Base-by-base conservation (phyloP, 1,284 basidiomycete species). In the Ganoderma lingzhi region DNA sequence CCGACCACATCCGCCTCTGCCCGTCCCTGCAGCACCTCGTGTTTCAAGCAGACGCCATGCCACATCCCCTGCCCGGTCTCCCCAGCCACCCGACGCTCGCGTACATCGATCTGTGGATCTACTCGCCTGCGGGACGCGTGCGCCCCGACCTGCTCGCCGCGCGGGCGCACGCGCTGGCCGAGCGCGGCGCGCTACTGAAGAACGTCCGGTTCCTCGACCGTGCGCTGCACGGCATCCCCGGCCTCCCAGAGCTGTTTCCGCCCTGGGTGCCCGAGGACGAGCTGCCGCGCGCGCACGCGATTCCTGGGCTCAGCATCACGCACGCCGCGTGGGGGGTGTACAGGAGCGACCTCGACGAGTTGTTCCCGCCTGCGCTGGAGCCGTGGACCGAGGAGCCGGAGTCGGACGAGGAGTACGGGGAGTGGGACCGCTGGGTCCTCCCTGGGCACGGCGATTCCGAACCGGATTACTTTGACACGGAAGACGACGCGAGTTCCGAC, bases 121-220 rank as follows among this genome's bases (percentile, higher is more conserved):
- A 42, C 32, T 64, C 66, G 5, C 70, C 70, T 6, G 61, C 55
- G 0, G 61, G 44, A 1, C 35, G 14, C 30, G 1, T 42, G 4
- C 66, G 66, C 10, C 6, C 30, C n/a, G 32, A 61, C 2, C 56
- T 70, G 19, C 12, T 64, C 32, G 51, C 51, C 35, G 23, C 37
- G 32, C 63, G 70, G 8, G 58, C 42, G 15, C 8, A 14, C 4
- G 45, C 60, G 23, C 53, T 39, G 56, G 30, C 63, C 19, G 70
- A 48, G 10, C 10, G 61, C n/a, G 55, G 51, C 10, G 59, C 61
- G 1, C 60, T 15, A 8, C 65, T 64, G 64, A 64, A 67, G 63
- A 70, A 70, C 53, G 53, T 68, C 15, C 70, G 70, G 1, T 32
- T 71, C 2, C 62, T 71, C 17, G 70, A 71, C 51, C 66, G 67